phyloP scores from a whole-genome alignment of 2,329 filamentous ascomycete genomes.

The Beauveria caledonica region DNA sequence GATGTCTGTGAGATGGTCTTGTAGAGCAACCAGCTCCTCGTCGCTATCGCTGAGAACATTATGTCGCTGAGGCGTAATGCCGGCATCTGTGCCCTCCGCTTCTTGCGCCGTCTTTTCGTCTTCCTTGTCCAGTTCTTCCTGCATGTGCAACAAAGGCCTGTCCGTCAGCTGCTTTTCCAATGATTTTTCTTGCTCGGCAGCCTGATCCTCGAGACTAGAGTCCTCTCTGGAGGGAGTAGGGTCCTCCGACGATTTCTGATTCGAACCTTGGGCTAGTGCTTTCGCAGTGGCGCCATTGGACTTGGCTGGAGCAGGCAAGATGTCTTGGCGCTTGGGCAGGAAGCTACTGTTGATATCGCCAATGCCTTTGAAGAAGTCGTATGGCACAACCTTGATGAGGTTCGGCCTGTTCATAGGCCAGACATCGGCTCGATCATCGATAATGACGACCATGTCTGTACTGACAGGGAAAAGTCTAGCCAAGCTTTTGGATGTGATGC shows the following conservation, averaged over 20 bases:
- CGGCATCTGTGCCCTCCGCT: slow-evolving; percentile 18
- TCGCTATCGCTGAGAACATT: slow-evolving; percentile 85
- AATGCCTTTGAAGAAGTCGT: slow-evolving; percentile 96
- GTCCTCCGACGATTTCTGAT: slow-evolving; percentile 50
- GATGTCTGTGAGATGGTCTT: slow-evolving; percentile 65
- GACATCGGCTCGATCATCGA: slow-evolving; percentile 92
- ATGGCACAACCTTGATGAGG: slow-evolving; percentile 87
- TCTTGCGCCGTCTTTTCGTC: slow-evolving; percentile 34
- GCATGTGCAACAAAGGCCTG: slow-evolving; percentile 81
- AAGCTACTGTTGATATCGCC: slow-evolving; percentile 99
- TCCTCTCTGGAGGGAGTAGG: slow-evolving; percentile 70
- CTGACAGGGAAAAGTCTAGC: slow-evolving; percentile 90
- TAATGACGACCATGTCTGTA: slow-evolving; percentile 98
- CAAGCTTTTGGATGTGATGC: slow-evolving; percentile 80
- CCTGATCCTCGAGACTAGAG: slow-evolving; percentile 62
- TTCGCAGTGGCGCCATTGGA: slow-evolving; percentile 14
- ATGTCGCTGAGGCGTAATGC: slow-evolving; percentile 45
- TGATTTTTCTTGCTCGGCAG: slow-evolving; percentile 76
- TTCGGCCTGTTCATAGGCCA: slow-evolving; percentile 89
- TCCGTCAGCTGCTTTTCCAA: slow-evolving; percentile 86
- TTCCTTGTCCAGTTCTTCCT: slow-evolving; percentile 82
- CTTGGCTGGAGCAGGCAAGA: slow-evolving; percentile 28
- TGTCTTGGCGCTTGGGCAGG: slow-evolving; percentile 65
- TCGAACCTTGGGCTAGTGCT: slow-evolving; percentile 10
- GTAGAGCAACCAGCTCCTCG: slow-evolving; percentile 67